Percentiles rank a stretch among this genome's conserved stretches.
Conservation (phyloP, 148 eudicot species). For the Polygonum aviculare region DNA sequence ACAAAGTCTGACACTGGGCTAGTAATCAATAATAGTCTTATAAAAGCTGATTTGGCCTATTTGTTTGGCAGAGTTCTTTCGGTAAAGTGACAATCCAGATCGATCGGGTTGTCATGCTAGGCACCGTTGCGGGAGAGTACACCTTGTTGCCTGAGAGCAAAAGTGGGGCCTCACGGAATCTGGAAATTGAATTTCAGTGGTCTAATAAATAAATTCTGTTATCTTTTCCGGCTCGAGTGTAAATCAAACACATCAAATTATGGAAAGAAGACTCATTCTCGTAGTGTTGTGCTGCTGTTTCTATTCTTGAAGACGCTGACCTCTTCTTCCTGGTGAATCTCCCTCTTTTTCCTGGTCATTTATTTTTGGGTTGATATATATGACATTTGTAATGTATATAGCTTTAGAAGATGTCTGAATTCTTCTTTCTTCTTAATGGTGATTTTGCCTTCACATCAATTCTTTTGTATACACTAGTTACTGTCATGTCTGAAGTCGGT, state of each 20-base stretch:
- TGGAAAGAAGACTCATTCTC: neutral
- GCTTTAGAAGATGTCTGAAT: neutral
- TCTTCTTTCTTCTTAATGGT: neutral
- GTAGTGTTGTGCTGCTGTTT: neutral
- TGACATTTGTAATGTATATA: constrained; percentile 6
- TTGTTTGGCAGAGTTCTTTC: constrained; percentile 70
- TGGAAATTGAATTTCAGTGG: constrained; percentile 98
- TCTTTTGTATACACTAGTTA: constrained; percentile 1
- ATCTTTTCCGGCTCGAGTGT: neutral
- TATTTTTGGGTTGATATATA: neutral
- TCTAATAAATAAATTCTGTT: constrained; percentile 44
- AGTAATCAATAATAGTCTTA: neutral
- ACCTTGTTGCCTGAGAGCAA: constrained; percentile 90
- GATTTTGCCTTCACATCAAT: constrained; percentile 2
- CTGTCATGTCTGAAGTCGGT: neutral
- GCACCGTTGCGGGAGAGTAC: constrained; percentile 92
- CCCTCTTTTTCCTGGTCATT: neutral
- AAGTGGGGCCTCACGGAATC: constrained; percentile 82
- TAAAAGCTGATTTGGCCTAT: neutral
- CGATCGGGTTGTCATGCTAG: constrained; percentile 91
- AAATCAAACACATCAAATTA: neutral
- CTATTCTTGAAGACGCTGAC: neutral
- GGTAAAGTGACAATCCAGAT: constrained; percentile 99
- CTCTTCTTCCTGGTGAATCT: neutral
- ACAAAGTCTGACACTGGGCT: neutral